Conservation (phyloP, 2,329 filamentous ascomycete species). For the Aspergillus pseudonomiae region DNA sequence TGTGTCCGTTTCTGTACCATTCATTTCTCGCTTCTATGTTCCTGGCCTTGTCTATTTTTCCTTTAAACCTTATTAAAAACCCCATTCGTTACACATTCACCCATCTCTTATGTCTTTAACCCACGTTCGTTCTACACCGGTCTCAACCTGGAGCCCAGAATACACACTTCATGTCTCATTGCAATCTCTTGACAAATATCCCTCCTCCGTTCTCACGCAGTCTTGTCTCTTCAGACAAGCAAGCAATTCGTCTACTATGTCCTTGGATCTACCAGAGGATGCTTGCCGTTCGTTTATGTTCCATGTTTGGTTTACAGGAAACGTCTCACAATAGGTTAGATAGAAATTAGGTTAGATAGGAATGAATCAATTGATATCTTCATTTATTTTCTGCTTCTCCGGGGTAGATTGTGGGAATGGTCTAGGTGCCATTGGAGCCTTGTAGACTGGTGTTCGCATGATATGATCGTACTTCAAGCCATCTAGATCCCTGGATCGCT, state of each 20-base stretch:
- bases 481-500: neutral
- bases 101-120: neutral
- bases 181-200: neutral
- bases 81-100: neutral
- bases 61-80: neutral
- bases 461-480: neutral
- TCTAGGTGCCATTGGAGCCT: no score
- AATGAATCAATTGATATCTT: neutral
- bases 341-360: neutral
- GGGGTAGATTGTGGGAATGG: no score
- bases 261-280: neutral
- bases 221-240: neutral
- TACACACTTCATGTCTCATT: neutral
- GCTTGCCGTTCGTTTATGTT: conserved; percentile 1
- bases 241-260: neutral
- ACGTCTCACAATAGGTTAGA: neutral
- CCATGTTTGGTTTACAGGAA: conserved; percentile 8
- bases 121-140: neutral
- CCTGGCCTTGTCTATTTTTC: neutral
- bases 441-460: no score
- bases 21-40: neutral
- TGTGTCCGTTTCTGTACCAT: neutral
- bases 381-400: neutral
- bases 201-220: neutral
- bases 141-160: neutral